Evolutionary conservation across 192 early-diverging fungal genomes (phyloP).

Genomic region (Thamnidium elegans): DNA sequence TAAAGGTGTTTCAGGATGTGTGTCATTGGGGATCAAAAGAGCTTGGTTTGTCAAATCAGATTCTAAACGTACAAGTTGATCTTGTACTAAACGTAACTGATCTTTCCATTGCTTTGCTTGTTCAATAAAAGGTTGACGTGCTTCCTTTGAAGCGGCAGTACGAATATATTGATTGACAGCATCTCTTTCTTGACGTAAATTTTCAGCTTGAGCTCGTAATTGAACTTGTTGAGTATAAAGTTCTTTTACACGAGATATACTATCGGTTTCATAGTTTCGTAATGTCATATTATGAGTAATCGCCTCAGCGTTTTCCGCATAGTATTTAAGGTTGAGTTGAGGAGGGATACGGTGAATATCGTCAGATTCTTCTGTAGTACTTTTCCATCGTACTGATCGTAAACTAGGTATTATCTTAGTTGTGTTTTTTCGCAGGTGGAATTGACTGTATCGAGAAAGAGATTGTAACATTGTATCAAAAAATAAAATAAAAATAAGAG

Average conservation of each 20-base stretch:
- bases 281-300: conserved; percentile 30
- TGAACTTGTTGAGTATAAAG: conserved; percentile 13
- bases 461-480: too few species aligned
- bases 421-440: too few species aligned
- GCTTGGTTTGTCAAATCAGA: conserved; percentile 57
- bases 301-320: conserved; percentile 25
- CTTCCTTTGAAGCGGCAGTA: conserved; percentile 25
- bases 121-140: conserved; percentile 38
- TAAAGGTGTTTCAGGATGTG: conserved; percentile 69
- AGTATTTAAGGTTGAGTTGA: conserved; percentile 24
- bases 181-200: conserved; percentile 20
- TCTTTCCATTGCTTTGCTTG: conserved; percentile 61
- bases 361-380: background rate
- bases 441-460: too few species aligned
- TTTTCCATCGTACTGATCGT: background rate
- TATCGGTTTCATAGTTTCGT: conserved; percentile 23
- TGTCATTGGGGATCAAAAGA: conserved; percentile 73
- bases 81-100: conserved; percentile 51
- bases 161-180: conserved; percentile 21
- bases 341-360: conserved; percentile 33
- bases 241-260: conserved; percentile 9
- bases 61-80: conserved; percentile 48
- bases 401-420: too few species aligned
- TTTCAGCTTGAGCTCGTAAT: conserved; percentile 5
- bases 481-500: too few species aligned